These are phyloP conservation scores for Oxytropis ochrocephala DNA, from an alignment of 306 rosid genomes.

Conservation along the genomic window DNA sequence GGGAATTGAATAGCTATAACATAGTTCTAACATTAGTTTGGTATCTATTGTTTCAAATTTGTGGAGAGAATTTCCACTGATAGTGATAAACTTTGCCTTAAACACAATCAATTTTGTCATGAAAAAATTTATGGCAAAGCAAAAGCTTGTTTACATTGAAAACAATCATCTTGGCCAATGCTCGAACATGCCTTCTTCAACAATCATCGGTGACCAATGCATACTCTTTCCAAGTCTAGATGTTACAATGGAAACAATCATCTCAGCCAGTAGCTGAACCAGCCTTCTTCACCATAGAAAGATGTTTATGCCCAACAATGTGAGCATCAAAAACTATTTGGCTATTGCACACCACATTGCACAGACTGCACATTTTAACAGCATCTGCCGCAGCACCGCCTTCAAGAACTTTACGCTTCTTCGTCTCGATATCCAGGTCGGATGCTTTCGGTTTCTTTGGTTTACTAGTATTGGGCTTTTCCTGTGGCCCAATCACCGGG, in stretches of 20 bases:
- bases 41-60: no score
- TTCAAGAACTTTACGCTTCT: conserved; percentile 47
- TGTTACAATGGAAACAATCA: not conserved
- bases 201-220: not conserved
- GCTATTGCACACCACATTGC: conserved; percentile 77
- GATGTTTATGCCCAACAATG: conserved; percentile 63
- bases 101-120: no score
- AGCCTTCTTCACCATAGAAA: conserved; percentile 40
- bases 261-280: conserved; percentile 8
- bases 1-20: no score
- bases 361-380: conserved; percentile 40
- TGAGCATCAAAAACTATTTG: conserved; percentile 37
- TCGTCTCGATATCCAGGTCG: conserved; percentile 36
- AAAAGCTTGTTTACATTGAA: no score
- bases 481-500: conserved; percentile 36
- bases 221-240: not conserved
- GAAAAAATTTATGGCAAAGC: no score
- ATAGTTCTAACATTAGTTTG: no score
- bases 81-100: no score
- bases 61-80: no score
- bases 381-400: conserved; percentile 38
- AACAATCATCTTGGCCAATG: no score
- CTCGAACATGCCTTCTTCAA: no score
- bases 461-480: conserved; percentile 33
- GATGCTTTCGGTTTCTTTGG: conserved; percentile 15